Evolutionary conservation across 1,284 basidiomycete species (phyloP), one percentile per base, ranked within the genome.

Genomic region (Rhodofomes roseus): DNA sequence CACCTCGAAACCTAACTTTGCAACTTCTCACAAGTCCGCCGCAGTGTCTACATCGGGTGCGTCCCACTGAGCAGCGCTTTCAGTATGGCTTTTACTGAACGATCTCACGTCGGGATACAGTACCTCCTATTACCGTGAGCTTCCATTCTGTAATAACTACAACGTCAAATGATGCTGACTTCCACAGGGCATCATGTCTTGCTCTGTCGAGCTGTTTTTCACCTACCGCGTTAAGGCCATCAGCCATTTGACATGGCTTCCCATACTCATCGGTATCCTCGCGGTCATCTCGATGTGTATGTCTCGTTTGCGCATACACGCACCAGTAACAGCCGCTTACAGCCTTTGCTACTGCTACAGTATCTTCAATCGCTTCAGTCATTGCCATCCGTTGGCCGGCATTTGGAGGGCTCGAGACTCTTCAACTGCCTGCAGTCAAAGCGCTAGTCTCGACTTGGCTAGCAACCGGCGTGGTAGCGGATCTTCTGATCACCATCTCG

Each of bases 191-290:
- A 46, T 56, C 27, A 56, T 56, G 9, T 34, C 54, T 8, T 56
- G 54, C 18, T 14, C 54, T 3, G 54, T 56, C 4, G 39, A 56
- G 27, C 41, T 56, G 6, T 56, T 56, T 27, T 56, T 56, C 39
- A 44, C 54, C 16, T 34, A 34, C 29, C 54, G 54, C 20, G 54
- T 56, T 11, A 5, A 39, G 29, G 22, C 14, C 6, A 18, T 56
- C 16, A 56, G 54, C 29, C 5, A 31, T 22, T 37, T 14, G n/a
- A 44, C 20, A 12, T 56, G 54, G 54, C 40, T 56, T 16, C 22
- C 54, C 9, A 31, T 46, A 4, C 14, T 56, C n/a, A 56, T 46
- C 27, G 23, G 14, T 20, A 16, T 43, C 3, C 29, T 56, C 1
- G 54, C 54, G 4, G 22, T 56, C 27, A 9, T 29, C 12, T 56